Evolutionary conservation across 768 basidiomycete species (phyloP).

Genomic region (Auriscalpium orientale): DNA sequence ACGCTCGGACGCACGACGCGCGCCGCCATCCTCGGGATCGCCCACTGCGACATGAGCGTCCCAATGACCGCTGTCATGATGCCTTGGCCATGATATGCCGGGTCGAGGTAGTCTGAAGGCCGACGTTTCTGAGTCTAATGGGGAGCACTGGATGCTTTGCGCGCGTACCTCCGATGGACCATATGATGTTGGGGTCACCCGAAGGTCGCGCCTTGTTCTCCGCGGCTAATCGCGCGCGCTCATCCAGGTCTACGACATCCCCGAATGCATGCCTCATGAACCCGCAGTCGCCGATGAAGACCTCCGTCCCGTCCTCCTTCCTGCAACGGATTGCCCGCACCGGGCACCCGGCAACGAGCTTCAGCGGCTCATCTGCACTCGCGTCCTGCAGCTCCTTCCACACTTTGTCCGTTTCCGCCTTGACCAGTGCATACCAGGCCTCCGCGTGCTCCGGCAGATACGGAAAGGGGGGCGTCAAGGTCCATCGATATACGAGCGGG

Average conservation of each 20-base stretch:
- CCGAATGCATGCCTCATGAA: slow-evolving; percentile 27
- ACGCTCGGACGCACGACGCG: slow-evolving; percentile 36
- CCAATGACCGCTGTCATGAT: slow-evolving; percentile 66
- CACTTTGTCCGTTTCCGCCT: slow-evolving; percentile 16
- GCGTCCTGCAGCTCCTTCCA: slow-evolving; percentile 18
- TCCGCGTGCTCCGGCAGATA: slow-evolving; percentile 38
- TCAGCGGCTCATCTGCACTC: slow-evolving; percentile 19
- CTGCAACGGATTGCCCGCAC: slow-evolving; percentile 5
- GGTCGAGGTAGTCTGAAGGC: slow-evolving; percentile 49
- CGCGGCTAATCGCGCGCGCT: slow-evolving; percentile 26
- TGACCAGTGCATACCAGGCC: slow-evolving; percentile 26
- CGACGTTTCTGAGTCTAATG: background rate
- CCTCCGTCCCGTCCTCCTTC: slow-evolving; percentile 38
- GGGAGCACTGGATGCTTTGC: background rate
- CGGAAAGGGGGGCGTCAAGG: slow-evolving; percentile 45
- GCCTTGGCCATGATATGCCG: slow-evolving; percentile 56
- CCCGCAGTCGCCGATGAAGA: slow-evolving; percentile 41
- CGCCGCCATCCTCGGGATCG: slow-evolving; percentile 55
- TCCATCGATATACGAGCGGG: slow-evolving; percentile 33
- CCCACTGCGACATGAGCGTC: slow-evolving; percentile 51
- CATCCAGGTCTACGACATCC: slow-evolving; percentile 30
- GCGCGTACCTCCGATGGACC: slow-evolving; percentile 52
- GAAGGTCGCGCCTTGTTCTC: slow-evolving; percentile 33
- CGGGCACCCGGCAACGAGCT: slow-evolving; percentile 1
- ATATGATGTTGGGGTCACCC: slow-evolving; percentile 52